These are phyloP conservation scores for Retiboletus flavoniger DNA, from an alignment of 1,284 basidiomycete species.

Conservation along the genomic window DNA sequence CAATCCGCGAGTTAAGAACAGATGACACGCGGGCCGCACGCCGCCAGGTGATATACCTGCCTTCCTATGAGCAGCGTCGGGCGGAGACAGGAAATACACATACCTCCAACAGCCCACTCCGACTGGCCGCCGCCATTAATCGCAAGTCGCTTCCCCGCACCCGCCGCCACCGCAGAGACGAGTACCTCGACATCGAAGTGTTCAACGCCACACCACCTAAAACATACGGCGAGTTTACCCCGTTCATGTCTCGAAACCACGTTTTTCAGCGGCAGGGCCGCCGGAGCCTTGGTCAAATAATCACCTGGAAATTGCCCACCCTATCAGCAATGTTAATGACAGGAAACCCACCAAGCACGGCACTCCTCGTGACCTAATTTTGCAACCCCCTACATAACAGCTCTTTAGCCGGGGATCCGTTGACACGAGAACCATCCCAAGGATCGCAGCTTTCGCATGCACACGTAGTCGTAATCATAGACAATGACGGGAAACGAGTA, in stretches of 20 bases:
- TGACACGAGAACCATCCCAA: neutral
- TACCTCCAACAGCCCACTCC: slow-evolving; percentile 3
- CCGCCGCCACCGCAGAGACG: slow-evolving; percentile 30
- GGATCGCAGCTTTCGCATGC: neutral
- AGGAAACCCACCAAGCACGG: neutral
- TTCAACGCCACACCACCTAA: slow-evolving; percentile 7
- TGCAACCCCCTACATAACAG: too few species aligned
- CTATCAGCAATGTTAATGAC: neutral
- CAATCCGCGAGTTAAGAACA: neutral
- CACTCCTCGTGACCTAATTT: neutral
- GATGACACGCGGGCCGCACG: neutral
- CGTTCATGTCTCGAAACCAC: slow-evolving; percentile 13
- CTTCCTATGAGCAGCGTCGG: neutral
- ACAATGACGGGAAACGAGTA: neutral
- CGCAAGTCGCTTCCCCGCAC: slow-evolving; percentile 19
- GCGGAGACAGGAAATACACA: slow-evolving; percentile 6
- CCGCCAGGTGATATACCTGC: neutral
- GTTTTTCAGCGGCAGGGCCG: slow-evolving; percentile 5
- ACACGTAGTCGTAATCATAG: neutral
- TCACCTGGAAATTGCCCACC: neutral
- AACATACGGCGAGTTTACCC: slow-evolving; percentile 11
- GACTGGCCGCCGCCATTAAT: slow-evolving; percentile 6
- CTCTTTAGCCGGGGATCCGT: neutral
- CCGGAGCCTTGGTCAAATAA: neutral
- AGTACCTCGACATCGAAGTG: slow-evolving; percentile 3